phyloP scores from a whole-genome alignment of 768 basidiomycete genomes.

The Pholiota microspora region DNA sequence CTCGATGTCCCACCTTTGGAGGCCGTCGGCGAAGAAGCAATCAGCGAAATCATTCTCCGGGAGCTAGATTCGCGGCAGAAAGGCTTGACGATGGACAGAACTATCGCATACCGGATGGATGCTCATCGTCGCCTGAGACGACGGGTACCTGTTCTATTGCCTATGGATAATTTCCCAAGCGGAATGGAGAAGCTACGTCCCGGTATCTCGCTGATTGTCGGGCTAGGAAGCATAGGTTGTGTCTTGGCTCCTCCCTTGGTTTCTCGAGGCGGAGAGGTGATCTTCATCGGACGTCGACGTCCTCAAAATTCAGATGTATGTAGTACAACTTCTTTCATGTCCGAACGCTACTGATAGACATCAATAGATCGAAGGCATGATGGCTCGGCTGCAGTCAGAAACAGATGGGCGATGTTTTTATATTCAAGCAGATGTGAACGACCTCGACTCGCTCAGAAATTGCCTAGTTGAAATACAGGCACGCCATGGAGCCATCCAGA shows the following conservation, averaged over 20 bases:
- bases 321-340: not conserved
- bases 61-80: constrained; percentile 8
- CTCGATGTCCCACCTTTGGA: constrained; percentile 19
- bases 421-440: constrained; percentile 21
- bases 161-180: not conserved
- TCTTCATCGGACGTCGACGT: constrained; percentile 19
- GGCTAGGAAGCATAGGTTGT: constrained; percentile 26
- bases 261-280: constrained; percentile 13
- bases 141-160: constrained; percentile 18
- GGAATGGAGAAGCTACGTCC: not conserved
- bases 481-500: constrained; percentile 7
- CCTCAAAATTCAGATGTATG: constrained; percentile 6
- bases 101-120: constrained; percentile 15
- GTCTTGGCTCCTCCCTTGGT: constrained; percentile 17
- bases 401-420: constrained; percentile 12
- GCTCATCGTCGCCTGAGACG: constrained; percentile 8
- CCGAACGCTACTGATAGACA: not conserved
- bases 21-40: constrained; percentile 1
- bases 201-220: constrained; percentile 21
- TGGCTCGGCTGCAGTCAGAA: constrained; percentile 3
- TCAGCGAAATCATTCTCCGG: constrained; percentile 1
- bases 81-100: constrained; percentile 5
- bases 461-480: constrained; percentile 9
- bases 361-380: constrained; percentile 10
- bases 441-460: constrained; percentile 14